Evolutionary conservation across 495 filamentous ascomycete species (phyloP), one percentile per base, ranked within the genome.

Genomic region (Talaromyces proteolyticus): DNA sequence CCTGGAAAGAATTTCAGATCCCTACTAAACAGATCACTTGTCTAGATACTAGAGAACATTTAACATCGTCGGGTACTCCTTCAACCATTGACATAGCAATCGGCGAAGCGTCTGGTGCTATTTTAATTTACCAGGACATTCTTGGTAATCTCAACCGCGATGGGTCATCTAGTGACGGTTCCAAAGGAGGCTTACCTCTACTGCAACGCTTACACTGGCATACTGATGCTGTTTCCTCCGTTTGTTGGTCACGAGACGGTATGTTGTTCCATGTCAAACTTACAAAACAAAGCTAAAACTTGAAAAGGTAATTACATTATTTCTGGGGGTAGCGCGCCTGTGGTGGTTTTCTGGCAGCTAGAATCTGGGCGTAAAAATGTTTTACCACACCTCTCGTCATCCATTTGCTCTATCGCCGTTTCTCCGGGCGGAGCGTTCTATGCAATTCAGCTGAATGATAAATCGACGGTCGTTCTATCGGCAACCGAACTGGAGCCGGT

Each of bases 231-330:
- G 91, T 95, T 3, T 80, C 79, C 56, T 76, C 86, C 7, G 74
- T 95, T 37, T 91, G 90, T 61, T 96, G 87, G 85, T 94, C 92
- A 19, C 73, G 69, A 57, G 92, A 97, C 76, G 94, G 93, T 93
- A 79, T 57, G 81, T 63, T 47, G 36, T 10, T 24, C 52, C 23
- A 7, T 20, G 16, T 37, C 48, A 50, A 38, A 3, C 17, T 47
- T 36, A 36, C 19, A 7, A 38, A 16, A 26, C 8, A 1, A 29
- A 14, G 41, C 56, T 57, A 40, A 61, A 46, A 6, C 48, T 10
- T 19, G 6, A 36, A 41, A 41, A 96, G 91, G 91, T n/a, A 92
- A 96, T 57, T 98, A 98, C 60, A 64, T 97, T 25, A 84, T 98
- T 25, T 97, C 93, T 37, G 93, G 93, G 51, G 94, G 93, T 8